phyloP scores from a whole-genome alignment of 768 basidiomycete species.

The Crepidotus variabilis region DNA sequence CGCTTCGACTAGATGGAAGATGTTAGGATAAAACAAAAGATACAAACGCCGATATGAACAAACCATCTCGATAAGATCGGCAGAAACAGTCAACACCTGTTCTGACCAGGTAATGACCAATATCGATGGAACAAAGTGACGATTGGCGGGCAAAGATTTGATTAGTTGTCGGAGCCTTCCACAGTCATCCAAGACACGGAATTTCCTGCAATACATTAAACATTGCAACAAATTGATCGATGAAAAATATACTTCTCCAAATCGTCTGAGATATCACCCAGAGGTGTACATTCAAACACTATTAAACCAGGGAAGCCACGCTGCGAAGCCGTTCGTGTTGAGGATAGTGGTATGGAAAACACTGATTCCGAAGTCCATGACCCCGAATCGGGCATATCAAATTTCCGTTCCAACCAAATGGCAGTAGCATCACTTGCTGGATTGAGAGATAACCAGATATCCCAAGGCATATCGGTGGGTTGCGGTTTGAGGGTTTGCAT shows the following conservation, averaged over 20 bases:
- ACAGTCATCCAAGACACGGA: slow-evolving; percentile 69
- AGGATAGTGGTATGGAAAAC: slow-evolving; percentile 55
- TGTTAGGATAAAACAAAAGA: not conserved
- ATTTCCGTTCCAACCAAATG: slow-evolving; percentile 78
- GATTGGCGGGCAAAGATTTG: slow-evolving; percentile 45
- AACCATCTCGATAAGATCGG: slow-evolving; percentile 65
- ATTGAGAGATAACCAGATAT: slow-evolving; percentile 73
- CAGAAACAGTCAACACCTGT: slow-evolving; percentile 28
- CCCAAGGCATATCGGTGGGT: slow-evolving; percentile 44
- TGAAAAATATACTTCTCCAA: slow-evolving; percentile 53
- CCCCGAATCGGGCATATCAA: slow-evolving; percentile 63
- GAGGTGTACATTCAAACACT: slow-evolving; percentile 72
- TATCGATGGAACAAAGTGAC: slow-evolving; percentile 61
- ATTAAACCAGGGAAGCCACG: slow-evolving; percentile 59
- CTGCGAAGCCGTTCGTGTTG: slow-evolving; percentile 13
- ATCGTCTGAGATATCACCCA: slow-evolving; percentile 59
- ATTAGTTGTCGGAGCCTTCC: slow-evolving; percentile 64
- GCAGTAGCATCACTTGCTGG: slow-evolving; percentile 71
- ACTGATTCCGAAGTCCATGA: slow-evolving; percentile 55
- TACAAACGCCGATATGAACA: slow-evolving; percentile 9
- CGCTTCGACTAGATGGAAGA: slow-evolving; percentile 39
- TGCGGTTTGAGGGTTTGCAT: slow-evolving; percentile 29
- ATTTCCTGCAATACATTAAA: slow-evolving; percentile 45
- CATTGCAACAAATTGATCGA: not conserved
- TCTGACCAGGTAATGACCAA: slow-evolving; percentile 61